Percentiles rank a stretch among this genome's conserved stretches.
Conservation (phyloP, 1,284 basidiomycete genomes). For the Ustilago bromivora region DNA sequence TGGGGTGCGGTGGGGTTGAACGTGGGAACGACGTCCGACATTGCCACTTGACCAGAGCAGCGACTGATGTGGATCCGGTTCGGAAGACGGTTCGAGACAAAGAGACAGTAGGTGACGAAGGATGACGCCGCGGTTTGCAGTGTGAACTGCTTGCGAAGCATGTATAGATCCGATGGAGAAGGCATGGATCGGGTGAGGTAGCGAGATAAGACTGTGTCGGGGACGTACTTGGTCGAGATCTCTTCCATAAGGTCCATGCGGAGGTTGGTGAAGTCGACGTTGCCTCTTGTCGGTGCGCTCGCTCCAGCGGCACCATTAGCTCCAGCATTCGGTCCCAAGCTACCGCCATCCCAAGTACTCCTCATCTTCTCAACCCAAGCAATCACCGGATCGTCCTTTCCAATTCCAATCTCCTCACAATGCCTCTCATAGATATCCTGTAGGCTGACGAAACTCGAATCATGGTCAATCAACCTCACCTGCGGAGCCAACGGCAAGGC, state of each 20-base stretch:
- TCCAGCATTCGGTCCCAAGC: background rate
- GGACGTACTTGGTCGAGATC: conserved; percentile 87
- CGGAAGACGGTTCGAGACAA: conserved; percentile 85
- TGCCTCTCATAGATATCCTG: conserved; percentile 95
- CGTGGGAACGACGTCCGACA: conserved; percentile 67
- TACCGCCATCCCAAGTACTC: conserved; percentile 57
- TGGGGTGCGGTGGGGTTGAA: conserved; percentile 76
- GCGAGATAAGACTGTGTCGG: conserved; percentile 87
- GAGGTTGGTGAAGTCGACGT: conserved; percentile 77
- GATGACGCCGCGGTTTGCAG: conserved; percentile 86
- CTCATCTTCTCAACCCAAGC: conserved; percentile 69
- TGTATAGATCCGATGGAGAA: conserved; percentile 88
- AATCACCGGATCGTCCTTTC: conserved; percentile 82
- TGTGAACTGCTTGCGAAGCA: conserved; percentile 96
- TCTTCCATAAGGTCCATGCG: conserved; percentile 93
- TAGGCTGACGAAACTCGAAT: conserved; percentile 88
- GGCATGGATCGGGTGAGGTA: conserved; percentile 91
- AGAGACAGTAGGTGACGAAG: conserved; percentile 93
- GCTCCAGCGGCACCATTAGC: conserved; percentile 1
- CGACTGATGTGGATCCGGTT: conserved; percentile 89
- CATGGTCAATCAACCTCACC: conserved; percentile 88
- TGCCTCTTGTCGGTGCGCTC: conserved; percentile 32
- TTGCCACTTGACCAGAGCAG: conserved; percentile 70
- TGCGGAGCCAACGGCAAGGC: conserved; percentile 86
- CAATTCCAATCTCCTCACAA: conserved; percentile 81